phyloP scores from a whole-genome alignment of 805 yeast genomes.

The Jamesozyma hellenica region DNA sequence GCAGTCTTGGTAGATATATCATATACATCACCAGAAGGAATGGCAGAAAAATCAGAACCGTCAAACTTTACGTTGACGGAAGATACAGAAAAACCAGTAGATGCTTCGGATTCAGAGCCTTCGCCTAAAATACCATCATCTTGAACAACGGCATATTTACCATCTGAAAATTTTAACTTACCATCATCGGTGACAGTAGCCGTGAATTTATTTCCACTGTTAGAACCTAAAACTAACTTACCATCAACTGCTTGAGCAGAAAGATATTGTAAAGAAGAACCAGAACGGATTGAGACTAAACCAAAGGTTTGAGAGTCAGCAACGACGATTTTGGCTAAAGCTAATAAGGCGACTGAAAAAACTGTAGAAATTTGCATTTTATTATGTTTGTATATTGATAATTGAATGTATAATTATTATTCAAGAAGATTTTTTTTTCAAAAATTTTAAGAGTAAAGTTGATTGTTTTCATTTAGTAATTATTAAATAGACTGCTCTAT shows the following conservation, averaged over 20 bases:
- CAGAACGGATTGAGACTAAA: conserved; percentile 30
- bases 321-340: conserved; percentile 17
- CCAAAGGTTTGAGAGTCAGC: conserved; percentile 34
- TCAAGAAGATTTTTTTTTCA: too few relatives aligned
- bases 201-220: conserved; percentile 8
- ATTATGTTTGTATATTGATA: neutral
- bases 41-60: conserved; percentile 31
- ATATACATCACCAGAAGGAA: conserved; percentile 27
- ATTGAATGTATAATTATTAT: neutral
- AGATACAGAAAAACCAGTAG: conserved; percentile 32
- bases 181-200: conserved; percentile 27
- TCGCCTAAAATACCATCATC: conserved; percentile 15
- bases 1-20: conserved; percentile 18
- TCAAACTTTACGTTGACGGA: conserved; percentile 4
- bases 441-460: too few relatives aligned
- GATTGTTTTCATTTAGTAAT: too few relatives aligned
- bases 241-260: conserved; percentile 10
- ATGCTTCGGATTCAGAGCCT: conserved; percentile 16
- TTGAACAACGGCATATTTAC: conserved; percentile 23
- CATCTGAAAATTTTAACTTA: conserved; percentile 21
- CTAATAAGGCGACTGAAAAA: conserved; percentile 19
- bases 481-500: too few relatives aligned
- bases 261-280: conserved; percentile 28
- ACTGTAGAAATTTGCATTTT: conserved; percentile 6
- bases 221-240: conserved; percentile 7